phyloP scores from a whole-genome alignment of 2,329 filamentous ascomycete species.

The Colletotrichum endophyticum region DNA sequence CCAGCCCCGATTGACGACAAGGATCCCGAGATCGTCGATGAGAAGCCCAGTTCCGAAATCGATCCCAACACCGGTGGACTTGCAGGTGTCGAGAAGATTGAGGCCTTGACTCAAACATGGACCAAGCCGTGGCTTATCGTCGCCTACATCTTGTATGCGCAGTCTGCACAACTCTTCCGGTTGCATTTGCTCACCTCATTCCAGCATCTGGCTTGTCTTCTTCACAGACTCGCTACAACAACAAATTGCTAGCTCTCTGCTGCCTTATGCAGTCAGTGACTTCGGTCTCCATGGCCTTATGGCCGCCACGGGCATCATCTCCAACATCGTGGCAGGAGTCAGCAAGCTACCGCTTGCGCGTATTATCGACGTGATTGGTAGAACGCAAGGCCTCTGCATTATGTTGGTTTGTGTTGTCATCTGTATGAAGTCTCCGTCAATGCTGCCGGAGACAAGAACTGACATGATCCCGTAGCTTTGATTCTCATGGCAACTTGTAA shows the following conservation, averaged over 20 bases:
- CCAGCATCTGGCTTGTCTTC: slow-evolving; percentile 47
- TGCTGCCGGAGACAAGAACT: slow-evolving; percentile 10
- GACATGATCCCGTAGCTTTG: slow-evolving; percentile 42
- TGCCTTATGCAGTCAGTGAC: slow-evolving; percentile 35
- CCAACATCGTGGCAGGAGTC: slow-evolving; percentile 34
- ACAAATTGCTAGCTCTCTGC: slow-evolving; percentile 35
- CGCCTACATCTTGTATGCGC: slow-evolving; percentile 42
- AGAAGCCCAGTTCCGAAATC: neutral
- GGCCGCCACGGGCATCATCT: slow-evolving; percentile 48
- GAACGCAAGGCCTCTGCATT: slow-evolving; percentile 37
- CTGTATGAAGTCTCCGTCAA: neutral
- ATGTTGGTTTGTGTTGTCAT: slow-evolving; percentile 24
- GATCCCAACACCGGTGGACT: slow-evolving; percentile 7
- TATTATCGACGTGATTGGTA: slow-evolving; percentile 42
- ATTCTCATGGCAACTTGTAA: slow-evolving; percentile 63
- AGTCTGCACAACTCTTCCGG: neutral
- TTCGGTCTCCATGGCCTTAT: slow-evolving; percentile 53
- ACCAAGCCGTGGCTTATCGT: slow-evolving; percentile 38
- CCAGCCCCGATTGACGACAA: neutral
- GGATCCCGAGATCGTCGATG: neutral
- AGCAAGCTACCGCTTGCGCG: slow-evolving; percentile 39
- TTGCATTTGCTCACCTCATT: neutral
- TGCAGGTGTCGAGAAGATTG: slow-evolving; percentile 39
- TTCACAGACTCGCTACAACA: slow-evolving; percentile 47
- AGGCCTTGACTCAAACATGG: slow-evolving; percentile 45